Evolutionary conservation across 2,329 filamentous ascomycete genomes (phyloP), one percentile per base, ranked within the genome.

Genomic region (Aspergillus candidus): DNA sequence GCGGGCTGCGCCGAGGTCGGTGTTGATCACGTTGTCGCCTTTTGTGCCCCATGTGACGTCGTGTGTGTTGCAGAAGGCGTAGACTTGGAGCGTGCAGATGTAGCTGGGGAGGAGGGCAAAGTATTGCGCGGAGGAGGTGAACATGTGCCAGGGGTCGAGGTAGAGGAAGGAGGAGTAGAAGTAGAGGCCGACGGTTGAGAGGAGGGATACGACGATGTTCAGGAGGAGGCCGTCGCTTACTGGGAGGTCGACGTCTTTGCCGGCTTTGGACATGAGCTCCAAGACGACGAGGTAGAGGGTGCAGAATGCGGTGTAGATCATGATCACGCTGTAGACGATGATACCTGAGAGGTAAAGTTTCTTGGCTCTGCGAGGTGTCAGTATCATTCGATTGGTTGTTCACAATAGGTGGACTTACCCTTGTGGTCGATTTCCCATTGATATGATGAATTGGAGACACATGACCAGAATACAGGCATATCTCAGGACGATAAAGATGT

Each of bases 31-130:
- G 67, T 98, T 98, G 76, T 98, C 93, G 45, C 93, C 93, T 71
- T 98, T 98, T 36, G 93, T 98, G 35, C 93, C 93, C 93, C 93
- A 98, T 0, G 90, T 94, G 14, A 98, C 89, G 65, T 98, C 93
- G 78, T 98, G 93, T 0, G 91, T 94, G 72, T 98, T 98, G 75
- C 93, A 97, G 69, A 98, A 98, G 35, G 93, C 93, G 70, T 98
- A 98, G 14, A 97, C 89, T 68, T 98, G 93, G 2, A 98, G 77
- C 0, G 88, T 97, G 73, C 93, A 97, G 68, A 98, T 94, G 72
- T 97, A 98, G 32, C 78, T 84, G 0, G 93, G 93, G 31, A 98
- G 76, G 18, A 98, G 81, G 37, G 90, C 78, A 65, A 98, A 96
- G 74, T 98, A 98, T 65, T 96, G 90, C 0, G 77, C 80, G 0